Percentiles rank a stretch among this genome's conserved stretches.
Conservation (phyloP, 192 early-diverging fungal genomes). For the Linnemannia hyalina region DNA sequence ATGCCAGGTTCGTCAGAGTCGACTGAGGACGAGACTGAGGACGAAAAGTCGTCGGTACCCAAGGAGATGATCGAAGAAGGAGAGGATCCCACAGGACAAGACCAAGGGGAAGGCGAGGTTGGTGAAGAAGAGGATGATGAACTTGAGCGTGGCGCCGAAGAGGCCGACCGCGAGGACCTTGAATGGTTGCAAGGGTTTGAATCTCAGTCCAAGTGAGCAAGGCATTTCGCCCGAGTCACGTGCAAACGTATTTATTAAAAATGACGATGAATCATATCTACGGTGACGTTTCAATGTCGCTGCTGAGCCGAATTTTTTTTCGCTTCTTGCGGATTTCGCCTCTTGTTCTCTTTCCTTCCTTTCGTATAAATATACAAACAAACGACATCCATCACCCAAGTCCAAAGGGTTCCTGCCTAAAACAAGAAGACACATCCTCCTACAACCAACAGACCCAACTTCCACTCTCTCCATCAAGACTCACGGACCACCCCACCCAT, state of each 20-base stretch:
- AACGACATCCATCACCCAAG: conserved; percentile 14
- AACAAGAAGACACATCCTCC: background rate
- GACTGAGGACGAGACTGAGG: conserved; percentile 13
- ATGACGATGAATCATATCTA: background rate
- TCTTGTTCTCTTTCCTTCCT: conserved; percentile 28
- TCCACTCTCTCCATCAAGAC: background rate
- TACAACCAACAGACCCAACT: background rate
- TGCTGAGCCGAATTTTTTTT: background rate
- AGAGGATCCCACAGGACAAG: conserved; percentile 4
- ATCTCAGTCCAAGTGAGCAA: background rate
- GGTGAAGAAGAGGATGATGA: background rate
- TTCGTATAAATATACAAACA: conserved; percentile 17
- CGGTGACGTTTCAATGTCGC: background rate
- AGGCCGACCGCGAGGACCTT: conserved; percentile 12
- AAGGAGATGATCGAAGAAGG: conserved; percentile 3
- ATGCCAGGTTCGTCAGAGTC: background rate
- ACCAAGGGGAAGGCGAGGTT: background rate
- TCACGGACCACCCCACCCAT: background rate
- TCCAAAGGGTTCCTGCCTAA: conserved; percentile 11
- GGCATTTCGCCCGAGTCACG: background rate
- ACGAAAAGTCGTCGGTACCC: background rate
- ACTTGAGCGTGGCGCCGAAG: background rate
- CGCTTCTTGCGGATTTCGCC: conserved; percentile 22
- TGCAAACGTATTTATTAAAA: background rate
- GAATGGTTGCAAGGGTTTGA: conserved; percentile 1